phyloP scores from a whole-genome alignment of 495 filamentous ascomycete species.

The Penicillium pancosmium region DNA sequence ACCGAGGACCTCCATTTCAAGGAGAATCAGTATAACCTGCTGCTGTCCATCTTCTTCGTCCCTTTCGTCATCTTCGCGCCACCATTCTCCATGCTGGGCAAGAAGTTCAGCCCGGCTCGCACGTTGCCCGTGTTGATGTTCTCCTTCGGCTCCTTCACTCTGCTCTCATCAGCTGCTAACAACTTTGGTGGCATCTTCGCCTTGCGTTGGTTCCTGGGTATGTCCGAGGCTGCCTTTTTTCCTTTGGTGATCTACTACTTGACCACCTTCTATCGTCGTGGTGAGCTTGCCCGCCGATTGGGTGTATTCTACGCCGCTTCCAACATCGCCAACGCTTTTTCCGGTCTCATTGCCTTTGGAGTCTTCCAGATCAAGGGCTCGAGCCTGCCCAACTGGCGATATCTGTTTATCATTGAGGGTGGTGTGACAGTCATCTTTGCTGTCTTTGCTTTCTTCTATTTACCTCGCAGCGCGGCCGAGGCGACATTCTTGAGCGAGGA shows the following conservation, averaged over 20 bases:
- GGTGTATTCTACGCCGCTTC: constrained; percentile 76
- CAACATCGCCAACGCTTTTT: constrained; percentile 71
- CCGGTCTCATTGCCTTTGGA: constrained; percentile 70
- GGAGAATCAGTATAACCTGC: constrained; percentile 66
- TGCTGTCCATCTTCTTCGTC: constrained; percentile 71
- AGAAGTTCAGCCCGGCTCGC: constrained; percentile 62
- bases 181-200: constrained; percentile 67
- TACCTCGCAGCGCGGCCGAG: constrained; percentile 62
- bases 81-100: constrained; percentile 63
- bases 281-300: constrained; percentile 73
- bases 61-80: constrained; percentile 70
- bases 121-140: constrained; percentile 69
- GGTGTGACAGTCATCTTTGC: constrained; percentile 62
- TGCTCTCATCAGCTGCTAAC: constrained; percentile 53
- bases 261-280: constrained; percentile 69
- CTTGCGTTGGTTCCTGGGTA: constrained; percentile 57
- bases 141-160: constrained; percentile 59
- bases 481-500: constrained; percentile 61
- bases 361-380: constrained; percentile 69
- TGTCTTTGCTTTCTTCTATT: constrained; percentile 65
- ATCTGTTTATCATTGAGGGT: constrained; percentile 77
- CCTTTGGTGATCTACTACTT: constrained; percentile 63
- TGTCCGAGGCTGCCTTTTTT: constrained; percentile 72
- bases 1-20: constrained; percentile 58
- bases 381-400: constrained; percentile 60